Evolutionary conservation across 1,284 basidiomycete species (phyloP), one percentile per base, ranked within the genome.

Genomic region (Ustilago nuda): DNA sequence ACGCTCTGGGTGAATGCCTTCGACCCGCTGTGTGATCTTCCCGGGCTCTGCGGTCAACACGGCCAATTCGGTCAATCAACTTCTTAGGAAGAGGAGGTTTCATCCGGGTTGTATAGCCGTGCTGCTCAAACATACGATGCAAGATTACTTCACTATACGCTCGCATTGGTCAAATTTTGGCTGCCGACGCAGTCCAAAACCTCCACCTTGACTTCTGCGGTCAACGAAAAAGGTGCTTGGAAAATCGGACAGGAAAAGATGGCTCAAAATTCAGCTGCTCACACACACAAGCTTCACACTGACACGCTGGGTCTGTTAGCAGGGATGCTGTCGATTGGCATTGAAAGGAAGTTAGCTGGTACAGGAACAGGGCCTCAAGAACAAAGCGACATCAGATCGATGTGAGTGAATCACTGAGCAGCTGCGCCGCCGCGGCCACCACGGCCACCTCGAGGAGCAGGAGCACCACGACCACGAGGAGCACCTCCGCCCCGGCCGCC

Each of bases 401-500:
- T 27, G 4, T 12, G 23, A 27, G 13, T 50, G 4, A 32, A 9
- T 57, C 35, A 72, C 52, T 56, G 70, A 13, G 52, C 57, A 33
- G 65, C 61, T 11, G 65, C 65, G n/a, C 71, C 66, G 11, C 64
- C 64, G 8, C 57, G 64, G n/a, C 64, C 64, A 19, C 57, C 57
- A 7, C 64, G 56, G 23, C 51, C n/a, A 50, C 46, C 54, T 17
- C 50, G 59, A 11, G 61, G 46, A 52, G 53, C 53, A 19, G 54
- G 53, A 11, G 41, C 56, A 17, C 68, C 62, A 45, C 62, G 57
- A 39, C 58, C 68, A 51, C 61, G 54, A 6, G 32, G 43, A 15
- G 43, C 45, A 55, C 66, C 66, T 19, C 72, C 66, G 45, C 66
- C 66, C 39, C 66, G 62, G 36, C 69, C 68, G 45, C 69, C 64